Base-by-base conservation (phyloP, 2,329 filamentous ascomycete species). In the Lachnellula arida region DNA sequence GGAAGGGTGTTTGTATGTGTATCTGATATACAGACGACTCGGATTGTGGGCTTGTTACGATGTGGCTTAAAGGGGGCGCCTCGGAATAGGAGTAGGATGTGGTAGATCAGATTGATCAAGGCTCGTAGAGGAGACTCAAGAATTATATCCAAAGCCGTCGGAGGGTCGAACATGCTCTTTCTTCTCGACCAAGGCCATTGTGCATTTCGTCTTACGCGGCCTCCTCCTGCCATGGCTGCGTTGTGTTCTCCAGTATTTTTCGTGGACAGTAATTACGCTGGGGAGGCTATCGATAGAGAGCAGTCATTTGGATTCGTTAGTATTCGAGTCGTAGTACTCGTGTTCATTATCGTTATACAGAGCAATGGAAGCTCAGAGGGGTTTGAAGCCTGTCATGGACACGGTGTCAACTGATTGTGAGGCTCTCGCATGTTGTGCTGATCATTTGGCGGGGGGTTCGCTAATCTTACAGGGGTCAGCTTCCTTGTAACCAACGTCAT, bases 1-100 rank as follows among this genome's bases (percentile, higher is more conserved):
- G 77, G 64, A 7, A 82, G 74, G 9, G 78, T 78, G 43, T 80
- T 77, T 57, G 82, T 84, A 74, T 97, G 93, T 0, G 93, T 97
- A 73, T 97, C 93, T 9, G 91, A 93, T 61, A 97, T 84, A 73
- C 90, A 96, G 60, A 97, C 89, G 25, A 97, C 80, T 57, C 85
- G 85, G 67, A 97, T 82, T 6, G 81, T 74, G 1, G 75, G 76
- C 54, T 75, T 76, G 54, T 78, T 74, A 34, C 75, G 75, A 2
- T 83, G 79, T 11, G 85, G 81, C 15, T 71, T 75, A 63, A 84
- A 82, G 0, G 88, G 83, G 11, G 77, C 71, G 2, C 88, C 86
- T 28, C 89, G 87, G 3, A 96, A 79, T 64, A 77, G 76, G 37
- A 87, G 80, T 54, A 93, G 73, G 48, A 87, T 52, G 56, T 77